A percentile compares a stretch with the other conserved stretches of the same genome.
Conservation (phyloP, 2,329 filamentous ascomycete genomes). For the Cercospora zeae-maydis region DNA sequence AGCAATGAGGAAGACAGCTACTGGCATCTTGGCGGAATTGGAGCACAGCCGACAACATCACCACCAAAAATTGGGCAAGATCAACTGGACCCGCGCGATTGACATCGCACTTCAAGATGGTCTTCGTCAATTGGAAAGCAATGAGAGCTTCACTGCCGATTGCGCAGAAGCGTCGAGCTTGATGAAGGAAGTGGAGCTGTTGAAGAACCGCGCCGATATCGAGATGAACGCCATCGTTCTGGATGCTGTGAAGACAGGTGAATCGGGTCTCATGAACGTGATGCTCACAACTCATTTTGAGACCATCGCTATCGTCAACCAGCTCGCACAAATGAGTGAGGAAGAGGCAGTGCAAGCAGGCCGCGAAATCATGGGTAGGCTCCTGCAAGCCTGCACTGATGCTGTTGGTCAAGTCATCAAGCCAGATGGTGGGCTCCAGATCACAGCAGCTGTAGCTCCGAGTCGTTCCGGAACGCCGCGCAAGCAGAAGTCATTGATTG, state of each 20-base stretch:
- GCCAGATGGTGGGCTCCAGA: slow-evolving; percentile 68
- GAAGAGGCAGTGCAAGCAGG: slow-evolving; percentile 78
- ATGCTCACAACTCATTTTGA: slow-evolving; percentile 90
- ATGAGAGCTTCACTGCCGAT: slow-evolving; percentile 58
- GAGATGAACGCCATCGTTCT: slow-evolving; percentile 73
- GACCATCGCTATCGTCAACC: slow-evolving; percentile 76
- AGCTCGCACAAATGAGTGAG: slow-evolving; percentile 77
- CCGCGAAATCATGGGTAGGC: slow-evolving; percentile 68
- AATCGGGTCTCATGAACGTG: slow-evolving; percentile 73
- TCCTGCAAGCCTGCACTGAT: slow-evolving; percentile 71
- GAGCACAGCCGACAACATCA: slow-evolving; percentile 88
- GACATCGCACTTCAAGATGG: slow-evolving; percentile 86
- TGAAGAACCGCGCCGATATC: slow-evolving; percentile 77
- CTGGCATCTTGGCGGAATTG: slow-evolving; percentile 82
- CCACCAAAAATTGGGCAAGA: slow-evolving; percentile 75
- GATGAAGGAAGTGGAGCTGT: slow-evolving; percentile 75
- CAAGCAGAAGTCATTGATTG: slow-evolving; percentile 55
- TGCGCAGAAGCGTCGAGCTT: slow-evolving; percentile 64
- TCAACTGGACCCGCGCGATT: slow-evolving; percentile 81
- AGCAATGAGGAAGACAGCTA: slow-evolving; percentile 80
- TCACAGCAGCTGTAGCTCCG: slow-evolving; percentile 65
- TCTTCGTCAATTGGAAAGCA: slow-evolving; percentile 72
- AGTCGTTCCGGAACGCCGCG: slow-evolving; percentile 73
- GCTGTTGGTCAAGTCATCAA: slow-evolving; percentile 83
- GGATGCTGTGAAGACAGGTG: slow-evolving; percentile 78